Conservation (phyloP, 495 filamentous ascomycete genomes). For the Parmelia sp. region DNA sequence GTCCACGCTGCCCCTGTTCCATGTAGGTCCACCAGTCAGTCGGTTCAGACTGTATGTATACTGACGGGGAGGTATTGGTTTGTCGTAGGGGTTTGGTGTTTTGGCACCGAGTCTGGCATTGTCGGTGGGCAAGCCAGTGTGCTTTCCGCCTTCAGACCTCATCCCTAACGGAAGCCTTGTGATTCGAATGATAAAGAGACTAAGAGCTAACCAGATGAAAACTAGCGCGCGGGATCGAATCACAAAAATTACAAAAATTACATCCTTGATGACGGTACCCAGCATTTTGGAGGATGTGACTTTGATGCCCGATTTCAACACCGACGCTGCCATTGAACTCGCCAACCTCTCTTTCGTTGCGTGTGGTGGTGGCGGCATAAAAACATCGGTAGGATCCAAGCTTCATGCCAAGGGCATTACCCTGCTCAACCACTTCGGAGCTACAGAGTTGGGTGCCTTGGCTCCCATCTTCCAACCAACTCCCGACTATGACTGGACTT, state of each 20-base stretch:
- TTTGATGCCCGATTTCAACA: constrained; percentile 22
- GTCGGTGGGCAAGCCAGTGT: constrained; percentile 36
- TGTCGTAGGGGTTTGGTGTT: constrained; percentile 35
- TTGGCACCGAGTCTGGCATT: constrained; percentile 38
- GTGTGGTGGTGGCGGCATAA: constrained; percentile 38
- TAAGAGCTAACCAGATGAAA: not conserved
- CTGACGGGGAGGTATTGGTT: no score
- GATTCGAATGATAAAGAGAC: constrained; percentile 27
- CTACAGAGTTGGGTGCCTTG: constrained; percentile 36
- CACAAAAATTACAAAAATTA: no score
- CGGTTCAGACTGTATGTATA: no score
- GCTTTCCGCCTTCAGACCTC: constrained; percentile 31
- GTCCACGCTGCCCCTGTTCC: constrained; percentile 41
- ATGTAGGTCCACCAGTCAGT: constrained; percentile 22
- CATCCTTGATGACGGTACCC: constrained; percentile 42
- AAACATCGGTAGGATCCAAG: constrained; percentile 21
- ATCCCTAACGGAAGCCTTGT: constrained; percentile 31
- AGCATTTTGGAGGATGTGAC: constrained; percentile 42
- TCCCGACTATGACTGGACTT: constrained; percentile 34
- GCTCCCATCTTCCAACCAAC: constrained; percentile 34
- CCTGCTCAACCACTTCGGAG: constrained; percentile 36
- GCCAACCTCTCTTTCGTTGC: constrained; percentile 36
- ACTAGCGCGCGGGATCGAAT: constrained; percentile 11
- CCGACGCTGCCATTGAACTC: constrained; percentile 25
- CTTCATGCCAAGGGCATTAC: constrained; percentile 27